A percentile compares a stretch with the other conserved stretches of the same genome.
Conservation (phyloP, 768 basidiomycete genomes). For the Termitomyces titanicus region DNA sequence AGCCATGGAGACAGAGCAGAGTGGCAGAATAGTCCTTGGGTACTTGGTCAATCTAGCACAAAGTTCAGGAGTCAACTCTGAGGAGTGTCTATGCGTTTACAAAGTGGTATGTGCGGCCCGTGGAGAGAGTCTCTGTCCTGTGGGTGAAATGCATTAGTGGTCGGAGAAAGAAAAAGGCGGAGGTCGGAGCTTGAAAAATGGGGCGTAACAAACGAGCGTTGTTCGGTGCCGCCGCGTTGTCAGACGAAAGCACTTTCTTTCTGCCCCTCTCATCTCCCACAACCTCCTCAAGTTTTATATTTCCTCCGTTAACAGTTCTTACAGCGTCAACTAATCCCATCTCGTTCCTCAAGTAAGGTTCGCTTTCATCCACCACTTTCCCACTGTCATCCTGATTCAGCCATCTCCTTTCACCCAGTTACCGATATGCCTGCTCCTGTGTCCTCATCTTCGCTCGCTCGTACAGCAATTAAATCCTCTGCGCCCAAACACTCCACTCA, state of each 20-base stretch:
- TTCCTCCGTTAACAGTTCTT: conserved; percentile 5
- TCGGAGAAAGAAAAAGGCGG: neutral
- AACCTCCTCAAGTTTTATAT: conserved; percentile 17
- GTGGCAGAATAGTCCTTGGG: conserved; percentile 47
- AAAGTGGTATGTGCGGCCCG: conserved; percentile 66
- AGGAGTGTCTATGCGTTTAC: conserved; percentile 23
- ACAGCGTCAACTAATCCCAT: neutral
- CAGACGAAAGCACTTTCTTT: conserved; percentile 2
- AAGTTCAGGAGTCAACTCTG: neutral
- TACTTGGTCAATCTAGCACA: conserved; percentile 49
- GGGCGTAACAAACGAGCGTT: conserved; percentile 15
- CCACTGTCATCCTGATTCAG: conserved; percentile 13
- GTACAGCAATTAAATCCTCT: conserved; percentile 24
- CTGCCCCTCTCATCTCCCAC: conserved; percentile 1
- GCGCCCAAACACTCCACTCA: conserved; percentile 31
- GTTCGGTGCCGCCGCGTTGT: conserved; percentile 26
- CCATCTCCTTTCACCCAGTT: conserved; percentile 20
- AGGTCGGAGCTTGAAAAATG: conserved; percentile 21
- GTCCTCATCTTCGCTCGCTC: conserved; percentile 30
- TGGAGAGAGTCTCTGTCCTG: conserved; percentile 45
- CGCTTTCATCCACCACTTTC: conserved; percentile 11
- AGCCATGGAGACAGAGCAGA: conserved; percentile 76
- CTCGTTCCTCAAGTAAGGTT: conserved; percentile 31
- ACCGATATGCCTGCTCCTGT: conserved; percentile 45
- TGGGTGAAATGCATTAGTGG: conserved; percentile 53